Conservation (phyloP, 352 stramenopile species). For the Aphanomyces astaci region DNA sequence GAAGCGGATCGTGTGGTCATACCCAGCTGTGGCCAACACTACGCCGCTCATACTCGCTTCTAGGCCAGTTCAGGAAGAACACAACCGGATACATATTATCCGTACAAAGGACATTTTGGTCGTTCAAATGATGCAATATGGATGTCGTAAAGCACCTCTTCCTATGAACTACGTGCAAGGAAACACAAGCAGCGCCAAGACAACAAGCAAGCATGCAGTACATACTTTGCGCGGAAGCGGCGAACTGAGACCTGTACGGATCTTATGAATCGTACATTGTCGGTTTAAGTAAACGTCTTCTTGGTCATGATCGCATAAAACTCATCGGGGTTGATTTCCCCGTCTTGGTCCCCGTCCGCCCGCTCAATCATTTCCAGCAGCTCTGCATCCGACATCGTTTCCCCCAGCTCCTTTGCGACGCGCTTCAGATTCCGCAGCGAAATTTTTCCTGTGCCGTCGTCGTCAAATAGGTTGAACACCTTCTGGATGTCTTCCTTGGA, state of each 20-base stretch:
- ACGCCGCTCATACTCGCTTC: conserved; percentile 66
- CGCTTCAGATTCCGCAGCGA: conserved; percentile 95
- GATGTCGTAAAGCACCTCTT: too few species aligned
- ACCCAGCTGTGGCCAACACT: conserved; percentile 94
- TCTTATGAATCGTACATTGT: background rate
- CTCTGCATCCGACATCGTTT: conserved; percentile 97
- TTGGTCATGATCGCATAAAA: conserved; percentile 97
- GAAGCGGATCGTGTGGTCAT: conserved; percentile 98
- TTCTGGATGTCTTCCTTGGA: conserved; percentile 95
- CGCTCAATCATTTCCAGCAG: conserved; percentile 98
- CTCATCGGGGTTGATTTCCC: conserved; percentile 94
- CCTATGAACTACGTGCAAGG: too few species aligned
- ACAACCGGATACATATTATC: background rate
- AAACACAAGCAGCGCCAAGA: too few species aligned
- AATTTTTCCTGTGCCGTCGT: conserved; percentile 96
- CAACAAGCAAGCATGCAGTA: too few species aligned
- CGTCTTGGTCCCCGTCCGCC: conserved; percentile 92
- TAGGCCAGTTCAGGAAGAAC: too few species aligned
- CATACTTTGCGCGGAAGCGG: too few species aligned
- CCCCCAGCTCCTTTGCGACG: conserved; percentile 94
- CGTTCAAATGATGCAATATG: too few species aligned
- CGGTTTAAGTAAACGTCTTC: conserved; percentile 65
- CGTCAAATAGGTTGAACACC: conserved; percentile 97
- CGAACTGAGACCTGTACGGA: too few species aligned
- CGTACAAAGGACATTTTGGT: too few species aligned